Evolutionary conservation across 2,329 filamentous ascomycete genomes (phyloP).

Genomic region (Penicillium aurantiogriseum): DNA sequence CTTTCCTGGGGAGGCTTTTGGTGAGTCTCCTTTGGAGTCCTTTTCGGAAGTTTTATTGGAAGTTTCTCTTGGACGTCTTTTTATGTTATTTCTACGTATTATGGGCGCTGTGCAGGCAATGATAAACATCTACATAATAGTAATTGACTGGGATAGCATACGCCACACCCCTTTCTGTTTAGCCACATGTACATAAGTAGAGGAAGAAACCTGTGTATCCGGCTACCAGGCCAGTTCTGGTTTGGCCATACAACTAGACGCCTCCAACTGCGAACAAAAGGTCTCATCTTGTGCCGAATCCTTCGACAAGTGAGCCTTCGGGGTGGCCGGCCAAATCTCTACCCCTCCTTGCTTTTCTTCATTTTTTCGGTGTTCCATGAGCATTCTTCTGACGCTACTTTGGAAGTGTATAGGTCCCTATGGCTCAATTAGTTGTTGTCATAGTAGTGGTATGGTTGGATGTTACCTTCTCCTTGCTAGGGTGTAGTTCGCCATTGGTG

Average conservation of each 20-base stretch:
- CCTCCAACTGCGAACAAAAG: slow-evolving; percentile 21
- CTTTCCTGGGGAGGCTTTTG: too few relatives aligned
- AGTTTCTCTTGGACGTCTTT: too few relatives aligned
- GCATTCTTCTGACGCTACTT: slow-evolving; percentile 47
- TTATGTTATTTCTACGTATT: too few relatives aligned
- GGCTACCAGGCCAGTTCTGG: slow-evolving; percentile 18
- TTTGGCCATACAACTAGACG: slow-evolving; percentile 12
- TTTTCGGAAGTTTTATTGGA: too few relatives aligned
- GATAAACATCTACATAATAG: too few relatives aligned
- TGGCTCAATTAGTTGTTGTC: slow-evolving; percentile 11
- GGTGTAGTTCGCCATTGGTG: slow-evolving; percentile 62
- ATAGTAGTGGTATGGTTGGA: fast-evolving
- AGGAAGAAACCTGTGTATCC: neutral
- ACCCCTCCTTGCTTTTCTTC: slow-evolving; percentile 45
- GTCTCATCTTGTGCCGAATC: slow-evolving; percentile 16
- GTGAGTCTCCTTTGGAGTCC: too few relatives aligned
- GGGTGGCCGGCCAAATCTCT: slow-evolving; percentile 53
- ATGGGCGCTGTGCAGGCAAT: too few relatives aligned
- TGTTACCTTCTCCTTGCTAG: slow-evolving; percentile 54
- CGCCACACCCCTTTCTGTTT: neutral
- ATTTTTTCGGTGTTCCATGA: slow-evolving; percentile 47
- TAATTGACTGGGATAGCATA: neutral
- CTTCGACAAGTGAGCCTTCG: neutral
- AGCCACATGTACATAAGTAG: neutral
- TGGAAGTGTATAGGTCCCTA: slow-evolving; percentile 54